phyloP scores from a whole-genome alignment of 2,329 filamentous ascomycete species.

The Aspergillus sp. region DNA sequence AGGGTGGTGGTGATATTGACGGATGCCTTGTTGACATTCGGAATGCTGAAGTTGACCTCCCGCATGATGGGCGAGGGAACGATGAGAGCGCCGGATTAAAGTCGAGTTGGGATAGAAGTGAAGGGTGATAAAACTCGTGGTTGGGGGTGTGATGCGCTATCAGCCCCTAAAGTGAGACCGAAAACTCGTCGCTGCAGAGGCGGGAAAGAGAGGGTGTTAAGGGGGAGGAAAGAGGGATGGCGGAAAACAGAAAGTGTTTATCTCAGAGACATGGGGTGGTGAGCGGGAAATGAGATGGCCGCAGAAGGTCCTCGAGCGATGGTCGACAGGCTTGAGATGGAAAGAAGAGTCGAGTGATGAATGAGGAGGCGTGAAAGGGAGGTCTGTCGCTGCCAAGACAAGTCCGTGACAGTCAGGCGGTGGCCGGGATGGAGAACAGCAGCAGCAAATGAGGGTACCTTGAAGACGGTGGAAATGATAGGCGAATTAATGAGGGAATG shows the following conservation, averaged over 20 bases:
- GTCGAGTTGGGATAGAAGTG: slow-evolving; percentile 7
- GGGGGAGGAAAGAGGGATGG: slow-evolving; percentile 2
- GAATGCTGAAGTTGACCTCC: slow-evolving; percentile 99
- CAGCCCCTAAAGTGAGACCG: slow-evolving; percentile 18
- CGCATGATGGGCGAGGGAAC: slow-evolving; percentile 69
- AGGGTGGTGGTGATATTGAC: slow-evolving; percentile 98
- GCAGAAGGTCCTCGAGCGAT: slow-evolving; percentile 7
- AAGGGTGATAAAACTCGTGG: neutral
- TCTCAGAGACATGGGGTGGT: slow-evolving; percentile 13
- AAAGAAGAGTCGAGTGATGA: slow-evolving; percentile 12
- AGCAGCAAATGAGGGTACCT: neutral
- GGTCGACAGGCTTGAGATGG: slow-evolving; percentile 9
- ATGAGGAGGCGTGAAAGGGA: slow-evolving; percentile 20
- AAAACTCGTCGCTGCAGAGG: slow-evolving; percentile 14
- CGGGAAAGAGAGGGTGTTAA: slow-evolving; percentile 6
- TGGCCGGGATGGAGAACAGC: slow-evolving; percentile 1
- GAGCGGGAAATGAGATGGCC: slow-evolving; percentile 2
- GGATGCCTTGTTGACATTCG: slow-evolving; percentile 98
- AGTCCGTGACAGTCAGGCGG: slow-evolving; percentile 15
- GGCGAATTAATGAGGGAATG: neutral
- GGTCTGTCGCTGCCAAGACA: slow-evolving; percentile 22
- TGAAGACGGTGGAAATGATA: neutral
- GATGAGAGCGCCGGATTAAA: slow-evolving; percentile 5
- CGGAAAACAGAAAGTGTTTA: slow-evolving; percentile 11
- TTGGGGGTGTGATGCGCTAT: slow-evolving; percentile 3